These are phyloP conservation scores for Melocanna baccifera DNA, from an alignment of 176 grass and related monocot species.

Conservation along the genomic window DNA sequence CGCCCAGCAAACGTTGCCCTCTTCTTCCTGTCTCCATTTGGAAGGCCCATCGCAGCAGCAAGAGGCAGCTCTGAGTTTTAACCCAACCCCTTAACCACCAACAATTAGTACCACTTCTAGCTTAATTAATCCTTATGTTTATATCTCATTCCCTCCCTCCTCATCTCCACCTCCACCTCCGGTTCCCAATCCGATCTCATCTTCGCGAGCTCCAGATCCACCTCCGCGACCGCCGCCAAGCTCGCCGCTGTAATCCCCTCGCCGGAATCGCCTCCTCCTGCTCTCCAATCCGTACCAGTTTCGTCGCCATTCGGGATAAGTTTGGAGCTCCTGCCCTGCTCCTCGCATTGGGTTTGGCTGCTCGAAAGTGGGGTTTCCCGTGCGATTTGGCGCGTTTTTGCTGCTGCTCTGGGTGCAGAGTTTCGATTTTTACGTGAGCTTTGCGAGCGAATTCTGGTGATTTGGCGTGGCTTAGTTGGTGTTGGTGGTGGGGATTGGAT, in stretches of 20 bases:
- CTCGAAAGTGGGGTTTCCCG: neutral
- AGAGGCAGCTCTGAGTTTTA: neutral
- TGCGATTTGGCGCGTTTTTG: neutral
- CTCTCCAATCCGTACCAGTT: neutral
- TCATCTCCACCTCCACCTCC: conserved; percentile 14
- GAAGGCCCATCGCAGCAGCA: neutral
- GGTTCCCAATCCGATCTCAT: conserved; percentile 30
- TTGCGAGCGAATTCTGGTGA: neutral
- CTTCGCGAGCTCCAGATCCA: conserved; percentile 36
- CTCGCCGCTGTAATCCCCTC: neutral
- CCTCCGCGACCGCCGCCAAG: conserved; percentile 2
- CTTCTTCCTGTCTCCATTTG: neutral
- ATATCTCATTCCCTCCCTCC: neutral
- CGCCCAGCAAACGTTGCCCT: neutral
- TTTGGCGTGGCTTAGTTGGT: neutral
- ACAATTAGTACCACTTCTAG: conserved; percentile 7
- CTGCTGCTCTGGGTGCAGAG: neutral
- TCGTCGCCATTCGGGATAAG: neutral
- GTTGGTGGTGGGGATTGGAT: conserved; percentile 18
- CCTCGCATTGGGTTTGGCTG: conserved; percentile 27
- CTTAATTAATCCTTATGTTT: conserved; percentile 36
- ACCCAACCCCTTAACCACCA: neutral
- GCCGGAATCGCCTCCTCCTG: neutral
- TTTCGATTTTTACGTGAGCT: conserved; percentile 13
- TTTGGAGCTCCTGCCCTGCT: neutral